Evolutionary conservation across 345 rosid genomes (phyloP).

Genomic region (Heritiera littoralis): DNA sequence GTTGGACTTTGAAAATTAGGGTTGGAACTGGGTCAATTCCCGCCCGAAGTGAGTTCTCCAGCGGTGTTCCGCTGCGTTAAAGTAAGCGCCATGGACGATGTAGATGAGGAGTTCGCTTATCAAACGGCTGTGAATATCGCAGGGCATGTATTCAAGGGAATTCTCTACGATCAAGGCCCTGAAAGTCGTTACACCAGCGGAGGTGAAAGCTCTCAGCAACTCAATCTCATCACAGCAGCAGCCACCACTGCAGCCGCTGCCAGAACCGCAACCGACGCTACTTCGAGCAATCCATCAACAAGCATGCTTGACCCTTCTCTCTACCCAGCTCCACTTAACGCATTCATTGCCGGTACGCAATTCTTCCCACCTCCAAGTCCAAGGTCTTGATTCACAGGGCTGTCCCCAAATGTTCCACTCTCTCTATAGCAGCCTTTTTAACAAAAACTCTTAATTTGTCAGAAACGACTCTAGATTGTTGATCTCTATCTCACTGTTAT

Average conservation of each 20-base stretch:
- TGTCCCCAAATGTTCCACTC: not conserved
- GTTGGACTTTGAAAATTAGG: conserved; percentile 29
- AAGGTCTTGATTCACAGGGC: conserved; percentile 47
- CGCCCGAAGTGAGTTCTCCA: conserved; percentile 42
- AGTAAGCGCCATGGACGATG: conserved; percentile 43
- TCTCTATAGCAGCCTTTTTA: not conserved
- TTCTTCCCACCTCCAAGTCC: conserved; percentile 89
- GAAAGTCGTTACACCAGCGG: conserved; percentile 32
- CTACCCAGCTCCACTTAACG: conserved; percentile 74
- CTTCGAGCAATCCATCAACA: conserved; percentile 31
- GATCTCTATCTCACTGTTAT: conserved; percentile 15
- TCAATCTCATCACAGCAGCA: conserved; percentile 53
- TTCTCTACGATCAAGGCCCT: conserved; percentile 68
- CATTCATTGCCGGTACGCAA: conserved; percentile 86
- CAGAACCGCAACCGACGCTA: conserved; percentile 29
- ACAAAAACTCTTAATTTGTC: conserved; percentile 15
- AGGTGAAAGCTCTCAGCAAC: conserved; percentile 45
- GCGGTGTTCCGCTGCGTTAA: conserved; percentile 48
- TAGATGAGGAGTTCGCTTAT: conserved; percentile 44
- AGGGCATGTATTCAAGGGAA: conserved; percentile 58
- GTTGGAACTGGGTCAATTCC: conserved; percentile 41
- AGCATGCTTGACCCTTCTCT: conserved; percentile 54
- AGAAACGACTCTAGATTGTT: conserved; percentile 8
- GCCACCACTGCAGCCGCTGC: conserved; percentile 34
- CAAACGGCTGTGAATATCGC: conserved; percentile 49